Conservation (phyloP, 2,329 filamentous ascomycete species). For the Amphichorda felina region DNA sequence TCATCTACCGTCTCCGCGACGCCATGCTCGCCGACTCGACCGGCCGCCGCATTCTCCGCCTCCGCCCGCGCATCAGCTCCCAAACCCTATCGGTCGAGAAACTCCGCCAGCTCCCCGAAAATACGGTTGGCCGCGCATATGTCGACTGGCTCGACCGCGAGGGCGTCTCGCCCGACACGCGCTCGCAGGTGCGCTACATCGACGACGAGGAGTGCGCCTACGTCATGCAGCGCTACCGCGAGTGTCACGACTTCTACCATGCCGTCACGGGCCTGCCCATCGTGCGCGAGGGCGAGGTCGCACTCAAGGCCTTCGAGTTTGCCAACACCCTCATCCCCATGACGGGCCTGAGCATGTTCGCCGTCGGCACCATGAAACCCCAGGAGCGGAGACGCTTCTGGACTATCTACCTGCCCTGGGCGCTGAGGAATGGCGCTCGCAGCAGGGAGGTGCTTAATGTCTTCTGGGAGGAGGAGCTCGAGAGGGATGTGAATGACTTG, state of each 20-base stretch:
- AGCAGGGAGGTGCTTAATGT: constrained; percentile 83
- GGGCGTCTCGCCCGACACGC: constrained; percentile 84
- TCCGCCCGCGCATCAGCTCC: constrained; percentile 80
- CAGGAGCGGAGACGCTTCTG: constrained; percentile 69
- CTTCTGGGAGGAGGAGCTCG: constrained; percentile 93
- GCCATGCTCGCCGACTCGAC: constrained; percentile 80
- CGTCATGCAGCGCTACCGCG: constrained; percentile 95
- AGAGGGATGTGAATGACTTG: constrained; percentile 69
- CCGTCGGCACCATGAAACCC: constrained; percentile 75
- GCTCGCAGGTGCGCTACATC: constrained; percentile 73
- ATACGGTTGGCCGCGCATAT: constrained; percentile 73
- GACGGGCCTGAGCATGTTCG: constrained; percentile 78
- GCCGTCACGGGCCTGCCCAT: constrained; percentile 84
- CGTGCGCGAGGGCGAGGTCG: constrained; percentile 90
- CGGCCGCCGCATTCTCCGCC: constrained; percentile 81
- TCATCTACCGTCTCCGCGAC: constrained; percentile 82
- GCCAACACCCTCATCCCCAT: constrained; percentile 89
- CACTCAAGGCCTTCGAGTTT: constrained; percentile 97
- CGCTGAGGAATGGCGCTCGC: constrained; percentile 66
- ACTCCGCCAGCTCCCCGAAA: constrained; percentile 60
- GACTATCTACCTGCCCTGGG: constrained; percentile 77
- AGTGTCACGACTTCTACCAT: constrained; percentile 97
- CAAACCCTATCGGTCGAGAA: constrained; percentile 52
- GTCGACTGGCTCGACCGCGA: constrained; percentile 88
- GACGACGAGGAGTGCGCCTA: constrained; percentile 94